Evolutionary conservation across 768 basidiomycete genomes (phyloP).

Genomic region (Leccinum truebloodii): DNA sequence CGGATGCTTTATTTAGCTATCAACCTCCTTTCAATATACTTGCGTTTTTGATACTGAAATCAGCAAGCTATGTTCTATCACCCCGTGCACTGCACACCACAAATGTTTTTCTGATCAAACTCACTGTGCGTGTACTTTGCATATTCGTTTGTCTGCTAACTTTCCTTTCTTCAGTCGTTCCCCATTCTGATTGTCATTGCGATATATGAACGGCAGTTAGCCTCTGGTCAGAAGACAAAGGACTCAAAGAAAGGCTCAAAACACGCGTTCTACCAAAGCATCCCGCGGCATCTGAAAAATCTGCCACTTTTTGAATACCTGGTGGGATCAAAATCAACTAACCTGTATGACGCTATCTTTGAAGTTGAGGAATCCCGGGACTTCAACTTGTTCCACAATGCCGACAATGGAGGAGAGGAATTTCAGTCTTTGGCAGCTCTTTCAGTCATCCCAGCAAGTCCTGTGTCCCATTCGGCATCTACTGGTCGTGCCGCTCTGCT

Average conservation of each 20-base stretch:
- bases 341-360: conserved; percentile 79
- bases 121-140: conserved; percentile 54
- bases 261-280: conserved; percentile 57
- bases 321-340: conserved; percentile 65
- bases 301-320: conserved; percentile 76
- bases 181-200: conserved; percentile 77
- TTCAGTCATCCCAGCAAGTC: conserved; percentile 12
- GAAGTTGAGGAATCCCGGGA: conserved; percentile 58
- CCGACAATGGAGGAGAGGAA: conserved; percentile 42
- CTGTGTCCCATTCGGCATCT: conserved; percentile 12
- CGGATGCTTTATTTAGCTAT: conserved; percentile 88
- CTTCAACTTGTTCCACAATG: conserved; percentile 51
- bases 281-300: conserved; percentile 71
- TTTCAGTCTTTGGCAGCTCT: conserved; percentile 11
- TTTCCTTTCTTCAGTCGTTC: conserved; percentile 50
- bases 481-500: conserved; percentile 1
- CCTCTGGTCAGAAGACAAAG: conserved; percentile 50
- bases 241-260: conserved; percentile 53
- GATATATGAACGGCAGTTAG: conserved; percentile 75
- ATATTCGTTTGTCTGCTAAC: neutral
- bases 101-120: conserved; percentile 84
- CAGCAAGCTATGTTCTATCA: conserved; percentile 70
- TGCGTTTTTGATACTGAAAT: conserved; percentile 79
- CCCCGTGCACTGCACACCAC: conserved; percentile 78
- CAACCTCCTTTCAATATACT: conserved; percentile 88